phyloP scores from a whole-genome alignment of 345 rosid species.

The Heritiera fomes region DNA sequence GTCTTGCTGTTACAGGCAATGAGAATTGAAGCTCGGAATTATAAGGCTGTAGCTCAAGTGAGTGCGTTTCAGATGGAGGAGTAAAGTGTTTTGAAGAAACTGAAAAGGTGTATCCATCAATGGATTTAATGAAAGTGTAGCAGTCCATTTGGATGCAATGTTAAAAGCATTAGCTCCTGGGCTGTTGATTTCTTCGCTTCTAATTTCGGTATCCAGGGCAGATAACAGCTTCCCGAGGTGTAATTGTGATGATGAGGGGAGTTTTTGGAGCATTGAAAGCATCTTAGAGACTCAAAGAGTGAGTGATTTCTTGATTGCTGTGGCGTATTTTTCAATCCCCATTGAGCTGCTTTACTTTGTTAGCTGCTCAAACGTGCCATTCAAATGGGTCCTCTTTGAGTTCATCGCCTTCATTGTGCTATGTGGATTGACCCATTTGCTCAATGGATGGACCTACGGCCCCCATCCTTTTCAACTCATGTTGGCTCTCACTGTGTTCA shows the following conservation, averaged over 20 bases:
- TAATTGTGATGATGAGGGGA: conserved; percentile 89
- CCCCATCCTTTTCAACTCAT: conserved; percentile 82
- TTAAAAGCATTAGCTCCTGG: conserved; percentile 54
- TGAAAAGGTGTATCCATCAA: conserved; percentile 13
- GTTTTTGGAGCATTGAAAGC: conserved; percentile 76
- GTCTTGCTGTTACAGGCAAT: conserved; percentile 21
- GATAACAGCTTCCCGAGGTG: conserved; percentile 56
- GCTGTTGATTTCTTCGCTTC: conserved; percentile 49
- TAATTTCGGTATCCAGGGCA: conserved; percentile 40
- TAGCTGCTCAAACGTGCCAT: conserved; percentile 91
- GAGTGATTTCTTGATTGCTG: conserved; percentile 91
- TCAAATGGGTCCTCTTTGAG: conserved; percentile 94
- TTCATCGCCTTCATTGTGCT: conserved; percentile 99
- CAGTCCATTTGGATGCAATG: conserved; percentile 57
- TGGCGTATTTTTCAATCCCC: conserved; percentile 97
- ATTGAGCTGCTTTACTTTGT: conserved; percentile 91
- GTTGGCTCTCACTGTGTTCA: conserved; percentile 88
- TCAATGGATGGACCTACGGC: conserved; percentile 89
- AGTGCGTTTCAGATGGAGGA: not conserved
- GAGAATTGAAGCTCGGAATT: conserved; percentile 24
- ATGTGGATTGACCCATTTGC: conserved; percentile 95
- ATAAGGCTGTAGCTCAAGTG: conserved; percentile 18
- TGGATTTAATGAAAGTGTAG: conserved; percentile 40
- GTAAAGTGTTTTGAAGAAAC: conserved; percentile 21
- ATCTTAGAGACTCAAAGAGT: conserved; percentile 80